Base-by-base conservation (phyloP, 208 protist species). In the Crithidia mellificae region DNA sequence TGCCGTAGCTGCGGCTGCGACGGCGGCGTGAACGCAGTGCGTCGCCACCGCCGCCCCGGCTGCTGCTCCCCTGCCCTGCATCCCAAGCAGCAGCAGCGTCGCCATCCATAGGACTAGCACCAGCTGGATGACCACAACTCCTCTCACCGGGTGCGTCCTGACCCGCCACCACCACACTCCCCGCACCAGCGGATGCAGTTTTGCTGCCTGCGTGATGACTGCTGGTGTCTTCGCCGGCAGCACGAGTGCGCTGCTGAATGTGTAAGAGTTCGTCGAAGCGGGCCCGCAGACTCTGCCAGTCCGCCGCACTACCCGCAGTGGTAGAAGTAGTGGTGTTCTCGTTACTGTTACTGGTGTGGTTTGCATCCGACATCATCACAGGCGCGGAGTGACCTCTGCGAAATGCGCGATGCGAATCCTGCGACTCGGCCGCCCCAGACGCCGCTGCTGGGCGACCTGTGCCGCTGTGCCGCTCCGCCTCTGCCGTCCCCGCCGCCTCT, bases 191-290 rank as follows among this genome's bases (percentile, higher is more conserved):
- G 20, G 22, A 4, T 22, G 14, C 0, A 19, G 8, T 29, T 32
- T 39, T 32, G 14, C n/a, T 39, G 19, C 24, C 36, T 1, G n/a
- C n/a, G n/a, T n/a, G n/a, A n/a, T n/a, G n/a, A n/a, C n/a, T n/a
- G n/a, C n/a, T n/a, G n/a, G n/a, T n/a, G n/a, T 58, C 61, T 7
- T 43, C 41, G 19, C n/a, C 57, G 22, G 27, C 29, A 6, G 19
- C 54, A 17, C 36, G 69, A 29, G 44, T 44, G 32, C 70, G 63
- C 47, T 64, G 70, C 49, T 68, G 70, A 15, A 75, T 69, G 25
- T 24, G 32, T 5, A 75, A 20, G 24, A 75, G 70, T 39, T 75
- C 70, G n/a, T 68, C 55, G 19, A 75, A 75, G 54, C 70, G 70
- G 9, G 61, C 54, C 11, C 54, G 53, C 38, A 62, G 27, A 22